Evolutionary conservation across 2,329 filamentous ascomycete genomes (phyloP), one percentile per base, ranked within the genome.

Genomic region (Pseudopithomyces maydicus): DNA sequence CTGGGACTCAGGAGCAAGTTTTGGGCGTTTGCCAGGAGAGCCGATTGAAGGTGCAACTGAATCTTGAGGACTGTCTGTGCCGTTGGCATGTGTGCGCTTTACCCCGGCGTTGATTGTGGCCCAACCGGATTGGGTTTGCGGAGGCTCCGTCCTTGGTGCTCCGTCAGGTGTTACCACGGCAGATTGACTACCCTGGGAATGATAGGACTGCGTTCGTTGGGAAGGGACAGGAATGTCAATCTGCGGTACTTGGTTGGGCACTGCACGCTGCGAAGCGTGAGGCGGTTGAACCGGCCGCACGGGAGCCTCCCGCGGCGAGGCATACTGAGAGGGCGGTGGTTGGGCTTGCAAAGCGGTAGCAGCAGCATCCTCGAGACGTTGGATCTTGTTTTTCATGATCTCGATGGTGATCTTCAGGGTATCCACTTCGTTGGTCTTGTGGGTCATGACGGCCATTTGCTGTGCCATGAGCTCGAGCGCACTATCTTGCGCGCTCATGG

Each of bases 371-470:
- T 78, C 76, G 15, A 79, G 60, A 11, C 71, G 69, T 50, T 73
- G 69, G 20, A 82, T 69, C 44, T 77, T 78, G 53, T 79, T 78
- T 66, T 79, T 81, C 67, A 83, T 70, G 12, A 82, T 76, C 48
- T 81, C 79, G 11, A 82, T 66, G 48, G 79, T 78, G 61, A 82
- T 72, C 59, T 77, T 80, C 44, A 83, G 58, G 5, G 70, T 75
- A 51, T 82, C 80, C 11, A 82, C 69, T 56, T 82, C 80, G 32
- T 76, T 78, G 8, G 76, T 75, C 63, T 80, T 79, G 45, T 72
- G 73, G 7, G 77, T 73, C 22, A 81, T 68, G 23, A 67, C 66
- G 47, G 72, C 67, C 2, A 81, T 65, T 56, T 78, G 78, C 19
- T 69, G 70, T 10, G 78, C 76, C 56, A 82, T 74, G 11, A 81